Percentiles rank a stretch among this genome's conserved stretches.
Conservation (phyloP, 2,329 filamentous ascomycete genomes). For the Colletotrichum shisoi region DNA sequence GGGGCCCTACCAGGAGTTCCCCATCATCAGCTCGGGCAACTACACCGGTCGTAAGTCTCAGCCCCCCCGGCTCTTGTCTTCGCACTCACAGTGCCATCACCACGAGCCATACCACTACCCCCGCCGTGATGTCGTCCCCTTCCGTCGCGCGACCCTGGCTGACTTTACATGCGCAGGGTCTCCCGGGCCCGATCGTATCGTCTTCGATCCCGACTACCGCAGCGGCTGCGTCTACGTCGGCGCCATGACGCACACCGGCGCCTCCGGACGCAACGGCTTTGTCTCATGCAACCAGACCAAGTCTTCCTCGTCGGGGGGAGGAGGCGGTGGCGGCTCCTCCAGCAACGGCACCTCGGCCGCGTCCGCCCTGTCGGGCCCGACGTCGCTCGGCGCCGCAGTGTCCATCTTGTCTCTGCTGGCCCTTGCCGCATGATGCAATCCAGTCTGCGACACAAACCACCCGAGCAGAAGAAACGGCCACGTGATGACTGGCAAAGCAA, state of each 20-base stretch:
- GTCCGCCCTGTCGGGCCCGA: not conserved
- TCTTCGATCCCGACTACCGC: constrained; percentile 60
- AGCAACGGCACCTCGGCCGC: constrained; percentile 11
- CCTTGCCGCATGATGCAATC: constrained; percentile 15
- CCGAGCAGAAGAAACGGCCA: not conserved
- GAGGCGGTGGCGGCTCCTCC: too few species aligned
- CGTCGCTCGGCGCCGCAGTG: not conserved
- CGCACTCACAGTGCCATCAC: too few species aligned
- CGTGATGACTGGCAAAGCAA: not conserved
- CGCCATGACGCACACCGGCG: constrained; percentile 74
- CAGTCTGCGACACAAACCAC: not conserved
- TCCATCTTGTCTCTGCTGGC: constrained; percentile 27
- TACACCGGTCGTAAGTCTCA: constrained; percentile 49
- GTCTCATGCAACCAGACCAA: constrained; percentile 61
- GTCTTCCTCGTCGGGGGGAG: not conserved
- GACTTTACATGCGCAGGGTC: constrained; percentile 52
- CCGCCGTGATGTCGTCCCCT: too few species aligned
- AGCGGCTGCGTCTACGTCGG: constrained; percentile 63
- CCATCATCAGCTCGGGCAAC: constrained; percentile 46
- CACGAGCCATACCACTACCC: too few species aligned
- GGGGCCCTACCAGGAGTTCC: constrained; percentile 53
- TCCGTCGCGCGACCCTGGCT: constrained; percentile 11
- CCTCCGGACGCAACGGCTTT: constrained; percentile 69
- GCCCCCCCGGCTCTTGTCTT: not conserved
- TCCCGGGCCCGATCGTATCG: constrained; percentile 72